Evolutionary conservation across 2,329 filamentous ascomycete species (phyloP).

Genomic region (Graphilbum ipis-grandicollis): DNA sequence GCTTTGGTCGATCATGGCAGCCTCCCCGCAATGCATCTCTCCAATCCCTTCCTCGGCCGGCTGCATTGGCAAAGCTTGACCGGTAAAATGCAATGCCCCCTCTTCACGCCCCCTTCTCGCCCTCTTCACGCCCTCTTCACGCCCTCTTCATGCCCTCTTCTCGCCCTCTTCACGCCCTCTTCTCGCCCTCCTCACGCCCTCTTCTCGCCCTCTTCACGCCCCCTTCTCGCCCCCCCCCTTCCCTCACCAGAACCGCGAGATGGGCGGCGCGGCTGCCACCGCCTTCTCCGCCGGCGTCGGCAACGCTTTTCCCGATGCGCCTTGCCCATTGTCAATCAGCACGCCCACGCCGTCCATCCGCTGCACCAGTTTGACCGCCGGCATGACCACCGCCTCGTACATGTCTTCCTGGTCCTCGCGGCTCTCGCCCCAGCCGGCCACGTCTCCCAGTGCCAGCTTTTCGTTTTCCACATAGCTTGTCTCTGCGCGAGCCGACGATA

Average conservation of each 20-base stretch:
- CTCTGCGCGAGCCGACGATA: slow-evolving; percentile 12
- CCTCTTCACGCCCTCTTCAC: too few species aligned
- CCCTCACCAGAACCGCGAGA: slow-evolving; percentile 7
- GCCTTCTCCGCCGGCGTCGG: not conserved
- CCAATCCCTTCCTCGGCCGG: too few species aligned
- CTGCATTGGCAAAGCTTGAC: too few species aligned
- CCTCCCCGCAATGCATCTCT: not conserved
- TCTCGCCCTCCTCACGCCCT: not conserved
- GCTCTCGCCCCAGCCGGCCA: slow-evolving; percentile 11
- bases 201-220: not conserved
- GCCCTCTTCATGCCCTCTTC: too few species aligned
- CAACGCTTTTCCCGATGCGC: slow-evolving; percentile 1
- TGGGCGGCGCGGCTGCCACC: not conserved
- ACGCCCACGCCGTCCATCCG: slow-evolving; percentile 16
- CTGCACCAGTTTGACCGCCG: slow-evolving; percentile 13
- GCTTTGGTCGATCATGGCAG: not conserved
- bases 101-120: not conserved
- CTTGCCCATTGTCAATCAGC: slow-evolving; percentile 9
- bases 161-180: not conserved
- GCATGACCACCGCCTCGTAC: slow-evolving; percentile 10
- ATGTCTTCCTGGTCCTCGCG: slow-evolving; percentile 7
- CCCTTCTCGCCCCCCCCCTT: not conserved
- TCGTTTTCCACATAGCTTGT: slow-evolving; percentile 12
- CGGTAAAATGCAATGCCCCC: too few species aligned
- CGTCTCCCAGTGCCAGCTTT: slow-evolving; percentile 10